Percentiles rank a stretch among this genome's conserved stretches.
These are phyloP conservation scores for Tetrahymena borealis DNA, from an alignment of 73 alveolate species.

Conservation along the genomic window DNA sequence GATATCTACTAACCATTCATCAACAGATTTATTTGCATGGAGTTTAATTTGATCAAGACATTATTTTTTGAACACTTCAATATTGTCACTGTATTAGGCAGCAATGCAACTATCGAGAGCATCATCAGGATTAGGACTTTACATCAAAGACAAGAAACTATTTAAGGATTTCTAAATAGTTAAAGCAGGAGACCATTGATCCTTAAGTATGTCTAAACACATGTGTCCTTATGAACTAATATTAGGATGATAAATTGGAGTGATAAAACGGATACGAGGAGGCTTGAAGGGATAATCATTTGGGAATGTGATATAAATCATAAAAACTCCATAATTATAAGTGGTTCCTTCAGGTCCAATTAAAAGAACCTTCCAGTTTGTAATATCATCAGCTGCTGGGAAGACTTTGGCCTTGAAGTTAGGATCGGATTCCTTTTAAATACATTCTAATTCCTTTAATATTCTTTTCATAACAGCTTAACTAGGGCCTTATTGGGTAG, in stretches of 20 bases:
- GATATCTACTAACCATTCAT: not conserved
- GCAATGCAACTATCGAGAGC: constrained; percentile 52
- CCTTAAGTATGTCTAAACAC: constrained; percentile 42
- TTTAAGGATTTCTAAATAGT: constrained; percentile 9
- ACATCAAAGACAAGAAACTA: constrained; percentile 14
- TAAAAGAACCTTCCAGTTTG: constrained; percentile 29
- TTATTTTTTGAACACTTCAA: not conserved
- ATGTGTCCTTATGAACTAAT: constrained; percentile 30
- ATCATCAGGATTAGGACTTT: constrained; percentile 47
- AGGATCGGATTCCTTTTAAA: not conserved
- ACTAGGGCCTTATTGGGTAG: not conserved
- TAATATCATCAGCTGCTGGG: constrained; percentile 40
- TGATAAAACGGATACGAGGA: constrained; percentile 36
- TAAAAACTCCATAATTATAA: constrained; percentile 51
- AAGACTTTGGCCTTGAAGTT: constrained; percentile 5
- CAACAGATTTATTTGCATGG: not conserved
- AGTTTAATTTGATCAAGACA: not conserved
- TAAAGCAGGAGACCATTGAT: constrained; percentile 39
- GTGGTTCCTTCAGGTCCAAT: constrained; percentile 49
- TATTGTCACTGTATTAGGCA: constrained; percentile 12
- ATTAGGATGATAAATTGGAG: constrained; percentile 45
- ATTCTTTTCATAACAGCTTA: not conserved
- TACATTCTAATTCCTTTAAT: not conserved
- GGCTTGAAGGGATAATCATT: constrained; percentile 60
- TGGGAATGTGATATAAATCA: constrained; percentile 27